Evolutionary conservation across 2,329 filamentous ascomycete genomes (phyloP), one percentile per base, ranked within the genome.

Genomic region (Sporothrix curviconia): DNA sequence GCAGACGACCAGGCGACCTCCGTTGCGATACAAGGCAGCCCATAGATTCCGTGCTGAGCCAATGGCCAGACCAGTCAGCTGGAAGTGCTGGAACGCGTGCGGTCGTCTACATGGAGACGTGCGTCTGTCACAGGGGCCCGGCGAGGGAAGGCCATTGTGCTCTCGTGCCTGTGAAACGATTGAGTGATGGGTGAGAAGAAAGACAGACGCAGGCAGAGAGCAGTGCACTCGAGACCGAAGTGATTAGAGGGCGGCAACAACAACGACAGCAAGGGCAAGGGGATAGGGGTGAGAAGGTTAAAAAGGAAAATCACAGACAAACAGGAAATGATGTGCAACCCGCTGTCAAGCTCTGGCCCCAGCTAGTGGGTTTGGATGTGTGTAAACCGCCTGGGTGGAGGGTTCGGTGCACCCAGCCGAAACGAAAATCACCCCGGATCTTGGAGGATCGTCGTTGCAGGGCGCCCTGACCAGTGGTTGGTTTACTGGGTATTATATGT

Each of bases 341-440:
- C 28, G 37, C 12, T n/a, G 28, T 32, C 28, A n/a, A n/a, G n/a
- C n/a, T n/a, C 19, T 25, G 40, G 17, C 25, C 8, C 17, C 40
- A 14, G 11, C 40, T 11, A 14, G 40, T 44, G 14, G 14, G 34
- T 39, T 39, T 40, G 52, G 40, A 55, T 22, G 30, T 46, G 30
- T 39, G 30, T 55, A 36, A 51, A 39, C 49, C 49, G 34, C 34
- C 17, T 17, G 15, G 28, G 49, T 51, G 47, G 47, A 51, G 22
- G 34, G 34, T 39, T 51, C 19, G 47, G 46, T 50, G 22, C 32
- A 19, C 47, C 47, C 34, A 47, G 32, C 52, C 42, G 52, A 55
- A 47, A 39, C 40, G 42, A 47, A 55, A 55, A 55, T 55, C 40
- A 40, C 24, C 40, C 52, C n/a, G 46, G 52, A 55, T 55, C 40